Evolutionary conservation across 805 yeast genomes (phyloP), one percentile per base, ranked within the genome.

Genomic region (Candida nanaspora): DNA sequence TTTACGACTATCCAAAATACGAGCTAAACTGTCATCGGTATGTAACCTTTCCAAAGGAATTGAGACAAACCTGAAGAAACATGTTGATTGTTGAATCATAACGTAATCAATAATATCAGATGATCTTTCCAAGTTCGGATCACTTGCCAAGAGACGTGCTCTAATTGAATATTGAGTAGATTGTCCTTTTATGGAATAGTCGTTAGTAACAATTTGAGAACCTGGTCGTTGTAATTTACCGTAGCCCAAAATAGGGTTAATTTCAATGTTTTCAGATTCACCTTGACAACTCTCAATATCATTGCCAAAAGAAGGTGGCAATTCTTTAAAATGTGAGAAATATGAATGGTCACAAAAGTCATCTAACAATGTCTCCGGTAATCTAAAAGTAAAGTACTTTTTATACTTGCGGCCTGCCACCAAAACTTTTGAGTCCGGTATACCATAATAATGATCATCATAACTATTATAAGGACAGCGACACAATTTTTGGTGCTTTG

Each of bases 351-450:
- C 59, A 48, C 85, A 79, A 2, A 69, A 55, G 15, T 65, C 68
- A 46, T 79, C 85, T 13, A 80, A 54, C 33, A 78, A 57, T 42
- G 62, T 65, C 15, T 60, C 52, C 0, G 86, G 86, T 36, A 79
- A 65, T 49, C 66, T 72, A 52, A 80, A 80, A 21, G 72, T 66
- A 51, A 80, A 76, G 43, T 66, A 70, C 52, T 80, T 80, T 50
- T 78, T 78, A 48, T 75, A 72, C 40, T 62, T 69, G 1, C 47
- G 53, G 18, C 70, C 61, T 1, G 84, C 81, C 30, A 57, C 51
- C 13, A 80, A 54, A 1, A 66, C 47, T 46, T 77, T 57, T 35
- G 66, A 68, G 41, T 66, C 56, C 0, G 74, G 68, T 6, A 80
- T 54, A 0, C 82, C 72, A 26, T 56, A 45, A 2, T 28, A 19